These are phyloP conservation scores for Ceratobasidium sp. DNA, from an alignment of 1,284 basidiomycete genomes.

Conservation along the genomic window DNA sequence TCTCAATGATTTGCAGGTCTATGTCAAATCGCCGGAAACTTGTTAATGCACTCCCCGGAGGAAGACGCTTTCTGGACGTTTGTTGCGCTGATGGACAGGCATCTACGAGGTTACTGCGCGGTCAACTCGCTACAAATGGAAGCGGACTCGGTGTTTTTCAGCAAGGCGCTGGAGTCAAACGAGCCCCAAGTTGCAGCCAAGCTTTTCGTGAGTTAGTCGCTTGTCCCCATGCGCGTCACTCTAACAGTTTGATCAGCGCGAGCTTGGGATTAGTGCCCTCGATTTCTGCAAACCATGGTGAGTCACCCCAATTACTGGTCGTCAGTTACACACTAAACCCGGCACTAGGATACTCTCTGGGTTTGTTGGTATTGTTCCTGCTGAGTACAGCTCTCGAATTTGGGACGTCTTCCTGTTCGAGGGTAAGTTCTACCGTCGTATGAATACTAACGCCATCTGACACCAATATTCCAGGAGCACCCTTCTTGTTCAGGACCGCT, in stretches of 20 bases:
- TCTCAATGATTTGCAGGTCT: conserved; percentile 66
- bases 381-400: conserved; percentile 79
- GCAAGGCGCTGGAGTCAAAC: conserved; percentile 75
- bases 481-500: conserved; percentile 84
- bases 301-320: conserved; percentile 47
- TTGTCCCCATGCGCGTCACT: neutral
- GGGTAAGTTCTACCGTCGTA: conserved; percentile 63
- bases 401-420: conserved; percentile 93
- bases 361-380: conserved; percentile 84
- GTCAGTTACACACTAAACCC: neutral
- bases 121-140: conserved; percentile 79
- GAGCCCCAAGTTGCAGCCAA: conserved; percentile 77
- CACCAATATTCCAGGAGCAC: conserved; percentile 68
- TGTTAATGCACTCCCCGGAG: conserved; percentile 85
- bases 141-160: conserved; percentile 84
- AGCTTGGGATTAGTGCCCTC: conserved; percentile 70
- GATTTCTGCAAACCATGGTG: conserved; percentile 75
- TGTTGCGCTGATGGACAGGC: conserved; percentile 83
- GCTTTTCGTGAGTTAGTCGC: conserved; percentile 65
- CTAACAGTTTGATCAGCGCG: conserved; percentile 53
- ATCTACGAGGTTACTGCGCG: conserved; percentile 85
- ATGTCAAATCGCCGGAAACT: conserved; percentile 79
- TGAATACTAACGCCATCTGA: neutral
- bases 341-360: conserved; percentile 70
- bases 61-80: conserved; percentile 97